These are phyloP conservation scores for Penicillium antarcticum DNA, from an alignment of 495 filamentous ascomycete species.

Conservation along the genomic window DNA sequence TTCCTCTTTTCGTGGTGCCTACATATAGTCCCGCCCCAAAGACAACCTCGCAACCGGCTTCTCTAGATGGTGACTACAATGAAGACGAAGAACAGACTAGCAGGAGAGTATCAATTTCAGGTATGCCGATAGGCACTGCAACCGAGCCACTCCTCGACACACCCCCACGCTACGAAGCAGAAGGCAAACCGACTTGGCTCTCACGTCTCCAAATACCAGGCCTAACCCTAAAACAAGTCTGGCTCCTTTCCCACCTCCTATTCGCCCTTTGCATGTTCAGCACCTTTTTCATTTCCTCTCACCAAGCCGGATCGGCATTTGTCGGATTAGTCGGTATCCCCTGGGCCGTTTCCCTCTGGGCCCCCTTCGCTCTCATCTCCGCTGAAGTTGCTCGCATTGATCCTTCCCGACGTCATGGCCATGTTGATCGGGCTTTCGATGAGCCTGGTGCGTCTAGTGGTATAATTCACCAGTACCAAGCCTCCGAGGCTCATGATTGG, in stretches of 20 bases:
- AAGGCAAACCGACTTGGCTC: conserved; percentile 34
- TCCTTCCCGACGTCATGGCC: conserved; percentile 52
- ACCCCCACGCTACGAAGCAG: background rate
- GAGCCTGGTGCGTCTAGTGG: background rate
- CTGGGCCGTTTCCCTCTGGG: conserved; percentile 89
- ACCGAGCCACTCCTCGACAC: conserved; percentile 29
- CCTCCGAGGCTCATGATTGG: conserved; percentile 10
- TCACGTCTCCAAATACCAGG: conserved; percentile 66
- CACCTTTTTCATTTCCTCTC: conserved; percentile 70
- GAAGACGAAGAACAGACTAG: conserved; percentile 18
- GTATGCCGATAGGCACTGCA: conserved; percentile 21
- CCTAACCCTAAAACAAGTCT: conserved; percentile 80
- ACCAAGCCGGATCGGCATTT: conserved; percentile 64
- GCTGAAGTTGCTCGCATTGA: conserved; percentile 81
- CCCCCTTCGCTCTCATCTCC: conserved; percentile 86
- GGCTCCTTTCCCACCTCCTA: conserved; percentile 76
- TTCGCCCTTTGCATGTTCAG: conserved; percentile 76
- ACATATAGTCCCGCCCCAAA: conserved; percentile 48
- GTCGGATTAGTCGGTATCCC: conserved; percentile 78
- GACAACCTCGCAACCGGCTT: background rate
- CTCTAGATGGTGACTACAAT: conserved; percentile 2
- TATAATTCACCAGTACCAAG: background rate
- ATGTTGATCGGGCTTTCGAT: conserved; percentile 15
- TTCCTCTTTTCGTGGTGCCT: conserved; percentile 79
- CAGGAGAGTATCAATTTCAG: conserved; percentile 32